Base-by-base conservation (phyloP, 1,284 basidiomycete genomes). In the Vanrija sp. region DNA sequence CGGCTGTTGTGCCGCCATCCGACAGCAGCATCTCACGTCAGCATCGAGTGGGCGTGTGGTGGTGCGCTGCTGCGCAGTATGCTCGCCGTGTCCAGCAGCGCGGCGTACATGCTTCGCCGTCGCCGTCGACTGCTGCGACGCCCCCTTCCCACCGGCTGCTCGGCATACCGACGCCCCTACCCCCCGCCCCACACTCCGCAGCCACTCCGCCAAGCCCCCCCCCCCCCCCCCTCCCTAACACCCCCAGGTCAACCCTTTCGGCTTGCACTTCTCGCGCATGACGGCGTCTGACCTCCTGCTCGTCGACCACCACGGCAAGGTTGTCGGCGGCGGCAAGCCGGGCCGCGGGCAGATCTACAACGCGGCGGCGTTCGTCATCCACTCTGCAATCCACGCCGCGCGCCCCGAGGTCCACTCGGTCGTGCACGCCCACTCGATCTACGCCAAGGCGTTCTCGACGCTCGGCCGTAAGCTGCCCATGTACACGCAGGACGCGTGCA, bases 351-450 rank as follows among this genome's bases (percentile, higher is more conserved):
- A 65, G 56, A 26, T 77, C 16, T 74, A 82, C 57, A 82, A 81
- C 67, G 75, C 72, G 34, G 78, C 81, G 1, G 82, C 81, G 1
- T 83, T 79, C 63, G 80, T 80, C 54, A 80, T 81, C 54, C 82
- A 83, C 61, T 81, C 82, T 23, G 81, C 83, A 1, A 80, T 86
- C 49, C 84, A 85, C 66, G 75, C 77, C 15, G 82, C 83, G 16
- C 80, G 85, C 25, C 83, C 85, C 0, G 85, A 86, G 61, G 79
- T 85, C 19, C 63, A 82, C 26, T 84, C 84, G 28, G 83, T 83
- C 18, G 83, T 83, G 6, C 85, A 87, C 69, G 83, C 82, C n/a
- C 85, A 87, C 67, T 83, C 82, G 3, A 72, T 83, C 15, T 77
- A 81, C 63, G 85, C 84, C 29, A 84, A 83, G 65, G 82, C 84